These are phyloP conservation scores for Rhizophora apiculata DNA, from an alignment of 345 rosid species.

Conservation along the genomic window DNA sequence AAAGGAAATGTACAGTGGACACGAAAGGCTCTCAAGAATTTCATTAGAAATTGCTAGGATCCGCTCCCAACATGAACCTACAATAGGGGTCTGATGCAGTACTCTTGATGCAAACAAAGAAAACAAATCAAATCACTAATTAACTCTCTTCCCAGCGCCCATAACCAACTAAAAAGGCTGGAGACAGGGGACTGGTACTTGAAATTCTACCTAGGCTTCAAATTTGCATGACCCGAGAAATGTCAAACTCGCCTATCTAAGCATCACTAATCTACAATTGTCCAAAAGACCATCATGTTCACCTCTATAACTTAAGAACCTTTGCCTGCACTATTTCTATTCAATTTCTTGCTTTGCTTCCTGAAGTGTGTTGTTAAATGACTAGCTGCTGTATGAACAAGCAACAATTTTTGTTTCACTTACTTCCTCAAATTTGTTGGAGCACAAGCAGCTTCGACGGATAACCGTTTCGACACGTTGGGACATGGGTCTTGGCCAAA, in stretches of 20 bases:
- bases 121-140: conserved; percentile 30
- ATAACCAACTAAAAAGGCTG: conserved; percentile 42
- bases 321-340: conserved; percentile 12
- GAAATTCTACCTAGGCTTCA: conserved; percentile 30
- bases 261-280: conserved; percentile 22
- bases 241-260: conserved; percentile 42
- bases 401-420: not conserved
- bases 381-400: conserved; percentile 23
- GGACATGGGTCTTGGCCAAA: conserved; percentile 92
- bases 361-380: conserved; percentile 40
- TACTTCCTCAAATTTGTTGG: conserved; percentile 49
- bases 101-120: conserved; percentile 20
- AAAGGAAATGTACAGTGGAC: not conserved
- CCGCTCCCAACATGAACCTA: conserved; percentile 51
- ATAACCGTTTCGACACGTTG: conserved; percentile 62
- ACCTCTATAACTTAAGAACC: conserved; percentile 6
- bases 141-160: conserved; percentile 28
- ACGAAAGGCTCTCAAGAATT: not conserved
- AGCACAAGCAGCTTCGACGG: conserved; percentile 79
- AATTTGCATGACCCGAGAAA: conserved; percentile 38
- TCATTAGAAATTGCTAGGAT: conserved; percentile 31
- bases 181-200: conserved; percentile 22
- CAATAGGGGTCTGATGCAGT: conserved; percentile 18
- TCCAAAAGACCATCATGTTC: conserved; percentile 16
- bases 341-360: conserved; percentile 25